phyloP scores from a whole-genome alignment of 1,284 basidiomycete genomes.

The Wallemia ichthyophaga region DNA sequence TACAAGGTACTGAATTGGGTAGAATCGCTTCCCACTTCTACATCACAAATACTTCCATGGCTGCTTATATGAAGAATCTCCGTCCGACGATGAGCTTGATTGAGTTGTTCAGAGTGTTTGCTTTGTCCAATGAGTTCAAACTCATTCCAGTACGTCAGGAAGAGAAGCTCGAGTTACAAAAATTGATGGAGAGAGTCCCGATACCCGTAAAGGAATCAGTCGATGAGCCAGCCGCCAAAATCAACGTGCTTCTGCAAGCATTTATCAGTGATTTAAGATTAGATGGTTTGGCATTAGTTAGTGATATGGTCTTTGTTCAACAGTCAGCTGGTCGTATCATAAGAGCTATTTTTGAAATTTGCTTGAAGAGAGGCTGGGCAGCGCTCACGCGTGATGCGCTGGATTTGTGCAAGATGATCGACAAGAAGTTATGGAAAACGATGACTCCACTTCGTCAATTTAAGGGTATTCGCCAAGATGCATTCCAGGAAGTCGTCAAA shows the following conservation, averaged over 20 bases:
- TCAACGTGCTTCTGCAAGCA: slow-evolving; percentile 83
- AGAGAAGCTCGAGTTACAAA: slow-evolving; percentile 74
- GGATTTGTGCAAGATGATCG: slow-evolving; percentile 92
- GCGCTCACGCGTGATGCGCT: slow-evolving; percentile 66
- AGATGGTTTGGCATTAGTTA: slow-evolving; percentile 82
- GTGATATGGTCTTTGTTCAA: slow-evolving; percentile 92
- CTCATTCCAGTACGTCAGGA: slow-evolving; percentile 46
- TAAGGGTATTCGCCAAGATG: slow-evolving; percentile 29
- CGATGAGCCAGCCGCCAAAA: slow-evolving; percentile 86
- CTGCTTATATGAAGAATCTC: slow-evolving; percentile 83
- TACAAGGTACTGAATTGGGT: slow-evolving; percentile 73
- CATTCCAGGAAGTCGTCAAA: slow-evolving; percentile 49
- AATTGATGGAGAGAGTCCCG: slow-evolving; percentile 75
- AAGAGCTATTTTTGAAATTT: slow-evolving; percentile 93
- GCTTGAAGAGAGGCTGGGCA: slow-evolving; percentile 93
- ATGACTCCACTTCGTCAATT: slow-evolving; percentile 96
- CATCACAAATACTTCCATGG: slow-evolving; percentile 84
- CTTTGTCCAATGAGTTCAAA: slow-evolving; percentile 90
- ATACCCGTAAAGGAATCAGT: slow-evolving; percentile 92
- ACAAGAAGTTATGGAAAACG: slow-evolving; percentile 77
- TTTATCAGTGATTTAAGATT: slow-evolving; percentile 86
- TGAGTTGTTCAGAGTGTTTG: slow-evolving; percentile 87
- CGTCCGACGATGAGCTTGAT: slow-evolving; percentile 58
- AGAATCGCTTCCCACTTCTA: slow-evolving; percentile 92
- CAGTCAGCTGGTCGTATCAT: slow-evolving; percentile 78